phyloP scores from a whole-genome alignment of 768 basidiomycete genomes.

The Boletellus ananas region DNA sequence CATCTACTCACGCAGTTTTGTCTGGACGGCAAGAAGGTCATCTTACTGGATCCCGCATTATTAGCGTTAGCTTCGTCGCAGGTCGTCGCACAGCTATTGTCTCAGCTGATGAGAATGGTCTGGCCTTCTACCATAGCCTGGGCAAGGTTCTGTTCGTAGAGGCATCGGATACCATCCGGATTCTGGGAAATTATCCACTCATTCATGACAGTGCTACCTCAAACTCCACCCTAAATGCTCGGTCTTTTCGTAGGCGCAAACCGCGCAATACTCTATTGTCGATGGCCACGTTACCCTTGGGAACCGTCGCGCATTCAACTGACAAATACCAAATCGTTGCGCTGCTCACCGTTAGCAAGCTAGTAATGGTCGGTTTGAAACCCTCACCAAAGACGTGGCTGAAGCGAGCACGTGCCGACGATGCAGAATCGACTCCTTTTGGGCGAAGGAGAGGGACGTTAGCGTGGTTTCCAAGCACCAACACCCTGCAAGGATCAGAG shows the following conservation, averaged over 20 bases:
- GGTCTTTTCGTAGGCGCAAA: constrained; percentile 42
- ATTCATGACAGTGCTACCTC: background rate
- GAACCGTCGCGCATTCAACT: constrained; percentile 65
- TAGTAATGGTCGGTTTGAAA: constrained; percentile 90
- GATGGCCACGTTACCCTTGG: constrained; percentile 80
- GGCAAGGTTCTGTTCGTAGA: constrained; percentile 95
- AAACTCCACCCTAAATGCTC: constrained; percentile 18
- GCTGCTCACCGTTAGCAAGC: constrained; percentile 82
- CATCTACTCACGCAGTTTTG: constrained; percentile 60
- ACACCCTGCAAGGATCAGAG: constrained; percentile 20
- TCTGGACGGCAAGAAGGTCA: constrained; percentile 86
- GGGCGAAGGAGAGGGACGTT: constrained; percentile 60
- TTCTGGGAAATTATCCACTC: constrained; percentile 83
- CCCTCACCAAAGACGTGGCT: constrained; percentile 93
- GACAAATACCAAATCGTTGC: constrained; percentile 81
- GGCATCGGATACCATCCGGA: constrained; percentile 88
- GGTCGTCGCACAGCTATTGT: constrained; percentile 91
- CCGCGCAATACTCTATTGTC: constrained; percentile 67
- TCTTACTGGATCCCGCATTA: constrained; percentile 71
- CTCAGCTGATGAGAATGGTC: constrained; percentile 83
- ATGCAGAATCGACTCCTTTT: constrained; percentile 38
- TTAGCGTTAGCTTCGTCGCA: constrained; percentile 82
- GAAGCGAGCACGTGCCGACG: constrained; percentile 57
- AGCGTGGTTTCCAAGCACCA: constrained; percentile 78
- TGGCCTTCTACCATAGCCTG: constrained; percentile 93